Evolutionary conservation across 371 early-diverging fungal genomes (phyloP).

Genomic region (Chytridiales sp.): DNA sequence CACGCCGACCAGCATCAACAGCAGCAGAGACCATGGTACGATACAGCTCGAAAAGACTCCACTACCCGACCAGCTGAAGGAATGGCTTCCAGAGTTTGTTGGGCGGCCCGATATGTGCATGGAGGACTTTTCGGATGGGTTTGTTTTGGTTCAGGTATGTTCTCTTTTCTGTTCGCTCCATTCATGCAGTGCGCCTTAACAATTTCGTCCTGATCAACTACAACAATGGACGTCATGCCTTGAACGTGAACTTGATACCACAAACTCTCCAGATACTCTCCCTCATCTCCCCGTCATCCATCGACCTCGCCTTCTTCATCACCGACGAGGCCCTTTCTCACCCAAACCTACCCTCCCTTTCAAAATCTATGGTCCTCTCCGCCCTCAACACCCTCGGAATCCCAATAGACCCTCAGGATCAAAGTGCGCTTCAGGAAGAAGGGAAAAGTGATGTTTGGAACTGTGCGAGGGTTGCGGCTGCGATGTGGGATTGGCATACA

Average conservation of each 20-base stretch:
- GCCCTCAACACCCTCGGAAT: too few species aligned
- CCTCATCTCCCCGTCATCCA: slow-evolving; percentile 21
- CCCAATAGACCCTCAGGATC: too few species aligned
- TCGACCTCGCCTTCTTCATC: slow-evolving; percentile 38
- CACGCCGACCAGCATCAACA: too few species aligned
- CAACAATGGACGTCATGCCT: neutral
- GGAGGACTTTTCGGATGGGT: slow-evolving; percentile 22
- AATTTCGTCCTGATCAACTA: neutral
- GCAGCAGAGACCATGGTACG: too few species aligned
- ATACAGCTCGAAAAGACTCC: too few species aligned
- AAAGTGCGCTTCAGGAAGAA: too few species aligned
- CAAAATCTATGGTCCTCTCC: too few species aligned
- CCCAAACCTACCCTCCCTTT: slow-evolving; percentile 8
- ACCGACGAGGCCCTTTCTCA: slow-evolving; percentile 29
- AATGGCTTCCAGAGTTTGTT: slow-evolving; percentile 26
- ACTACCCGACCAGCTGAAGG: neutral
- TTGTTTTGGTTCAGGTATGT: slow-evolving; percentile 26
- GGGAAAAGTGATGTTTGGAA: too few species aligned
- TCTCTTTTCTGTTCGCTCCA: slow-evolving; percentile 5
- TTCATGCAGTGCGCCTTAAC: neutral
- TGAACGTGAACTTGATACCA: neutral
- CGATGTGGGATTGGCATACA: too few species aligned
- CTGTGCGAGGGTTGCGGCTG: too few species aligned
- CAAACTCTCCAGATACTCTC: slow-evolving; percentile 32
- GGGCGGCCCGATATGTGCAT: slow-evolving; percentile 19